Evolutionary conservation across 1,139 yeast species (phyloP), one percentile per base, ranked within the genome.

Genomic region (Geotrichum fermentans): DNA sequence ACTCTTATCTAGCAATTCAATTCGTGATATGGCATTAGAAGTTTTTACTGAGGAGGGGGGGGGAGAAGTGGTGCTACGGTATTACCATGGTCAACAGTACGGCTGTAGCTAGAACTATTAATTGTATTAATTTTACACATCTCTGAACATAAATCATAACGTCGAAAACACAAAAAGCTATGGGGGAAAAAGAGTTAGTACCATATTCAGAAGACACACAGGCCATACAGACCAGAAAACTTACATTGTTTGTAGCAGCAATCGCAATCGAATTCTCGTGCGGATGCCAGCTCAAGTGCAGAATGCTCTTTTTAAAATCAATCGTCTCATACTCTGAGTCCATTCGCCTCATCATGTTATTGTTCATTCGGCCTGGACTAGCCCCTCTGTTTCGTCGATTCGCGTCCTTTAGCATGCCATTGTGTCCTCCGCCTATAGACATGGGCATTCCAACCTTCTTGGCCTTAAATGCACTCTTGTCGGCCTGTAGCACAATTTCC

Each of bases 271-370:
- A 83, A 71, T 92, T 88, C 71, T 94, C 98, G 62, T 75, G 77
- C 56, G 98, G 98, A 73, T 92, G 98, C 98, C 99, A 92, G 64
- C 97, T 89, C 68, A 89, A 76, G 71, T 92, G 97, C 68, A 92
- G 77, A 57, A 92, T 90, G 69, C 89, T 85, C 77, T 90, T 90
- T 69, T 90, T 89, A 72, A 89, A 92, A 69, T 94, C 97, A 61
- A 90, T 84, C 57, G 82, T 83, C 66, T 87, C 95, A 66, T 83
- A 81, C 62, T 85, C 95, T 60, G 78, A 69, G 52, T 75, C 66
- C 56, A 59, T 58, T 40, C 68, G 59, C 62, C 57, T 61, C 71
- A 65, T 61, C 28, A 24, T 24, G 28, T 24, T 24, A 10, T 24
- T 24, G 56, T 59, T 61, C 43, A 55, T 55, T 35, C 60, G 52